Evolutionary conservation across 176 grass and related monocot species (phyloP), one percentile per base, ranked within the genome.

Genomic region (Tillandsia leiboldiana): DNA sequence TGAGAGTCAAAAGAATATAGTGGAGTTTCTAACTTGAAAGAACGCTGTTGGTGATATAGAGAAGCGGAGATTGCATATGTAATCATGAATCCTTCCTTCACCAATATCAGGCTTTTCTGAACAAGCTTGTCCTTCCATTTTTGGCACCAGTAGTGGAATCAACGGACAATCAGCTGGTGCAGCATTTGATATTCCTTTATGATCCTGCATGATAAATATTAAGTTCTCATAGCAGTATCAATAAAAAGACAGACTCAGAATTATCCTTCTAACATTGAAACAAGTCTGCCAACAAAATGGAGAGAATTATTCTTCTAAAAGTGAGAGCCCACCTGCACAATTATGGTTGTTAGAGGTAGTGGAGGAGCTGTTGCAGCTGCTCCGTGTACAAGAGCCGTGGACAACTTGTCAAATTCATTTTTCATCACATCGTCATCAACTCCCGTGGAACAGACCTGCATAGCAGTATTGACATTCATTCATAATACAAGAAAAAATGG

Each of bases 131-230:
- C 71, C 71, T 63, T 68, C 83, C 54, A 61, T 57, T 27, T 84
- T 79, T 79, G 77, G 81, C 11, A 73, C 72, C 69, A 86, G 26
- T 53, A 99, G 61, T 64, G 84, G 84, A 29, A 88, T 89, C 75
- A 93, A 70, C 50, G 94, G 87, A 74, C 94, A 93, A 75, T 99
- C 87, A 81, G 87, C 80, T 50, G 94, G 77, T 71, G 94, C 94
- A 70, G 87, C 94, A 90, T 99, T 99, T 81, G 94, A 99, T 88
- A 99, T 99, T 77, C 94, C 94, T 75, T 51, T 77, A 64, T 99
- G 89, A 78, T 99, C 94, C 94, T 99, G 75, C 66, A 82, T 53
- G 63, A 80, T 53, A 73, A 80, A 69, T 15, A 63, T 59, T 51
- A 51, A n/a, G 52, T 75, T 28, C 48, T 23, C 10, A 23, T 17